These are phyloP conservation scores for Boletus holoroseus DNA, from an alignment of 1,284 basidiomycete genomes.

Conservation along the genomic window DNA sequence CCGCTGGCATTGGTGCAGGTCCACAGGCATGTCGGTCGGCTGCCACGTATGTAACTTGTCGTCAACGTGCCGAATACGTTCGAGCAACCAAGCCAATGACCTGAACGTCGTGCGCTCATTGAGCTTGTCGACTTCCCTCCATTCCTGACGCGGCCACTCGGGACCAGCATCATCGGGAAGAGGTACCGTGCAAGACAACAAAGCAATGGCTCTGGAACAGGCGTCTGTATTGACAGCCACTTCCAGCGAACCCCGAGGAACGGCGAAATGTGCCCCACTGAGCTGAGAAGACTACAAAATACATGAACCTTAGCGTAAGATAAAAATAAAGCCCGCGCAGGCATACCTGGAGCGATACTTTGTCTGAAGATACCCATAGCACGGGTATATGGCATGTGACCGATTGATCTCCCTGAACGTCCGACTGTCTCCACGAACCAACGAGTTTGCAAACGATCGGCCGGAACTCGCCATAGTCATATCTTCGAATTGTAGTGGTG, in stretches of 20 bases:
- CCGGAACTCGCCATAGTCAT: slow-evolving; percentile 76
- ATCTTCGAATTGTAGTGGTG: slow-evolving; percentile 68
- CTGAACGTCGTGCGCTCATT: slow-evolving; percentile 80
- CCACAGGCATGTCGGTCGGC: slow-evolving; percentile 37
- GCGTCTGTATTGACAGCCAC: slow-evolving; percentile 54
- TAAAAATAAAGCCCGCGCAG: background rate
- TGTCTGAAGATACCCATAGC: slow-evolving; percentile 52
- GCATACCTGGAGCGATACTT: slow-evolving; percentile 51
- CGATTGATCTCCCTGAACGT: slow-evolving; percentile 41
- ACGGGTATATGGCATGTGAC: slow-evolving; percentile 58
- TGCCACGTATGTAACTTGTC: slow-evolving; percentile 62
- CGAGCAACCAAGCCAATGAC: slow-evolving; percentile 79
- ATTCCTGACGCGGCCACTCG: slow-evolving; percentile 72
- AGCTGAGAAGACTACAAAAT: slow-evolving; percentile 40
- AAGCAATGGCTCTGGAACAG: slow-evolving; percentile 69
- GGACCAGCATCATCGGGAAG: slow-evolving; percentile 61
- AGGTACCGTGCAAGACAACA: slow-evolving; percentile 73
- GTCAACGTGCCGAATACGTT: slow-evolving; percentile 72
- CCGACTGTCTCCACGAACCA: slow-evolving; percentile 71
- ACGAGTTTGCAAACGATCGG: slow-evolving; percentile 70
- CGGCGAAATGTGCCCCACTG: slow-evolving; percentile 60
- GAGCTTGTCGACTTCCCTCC: slow-evolving; percentile 80
- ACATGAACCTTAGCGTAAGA: slow-evolving; percentile 5
- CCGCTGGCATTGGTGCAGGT: slow-evolving; percentile 52
- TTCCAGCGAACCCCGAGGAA: slow-evolving; percentile 52